phyloP scores from a whole-genome alignment of 2,329 filamentous ascomycete genomes.

The Fusarium domesticum region DNA sequence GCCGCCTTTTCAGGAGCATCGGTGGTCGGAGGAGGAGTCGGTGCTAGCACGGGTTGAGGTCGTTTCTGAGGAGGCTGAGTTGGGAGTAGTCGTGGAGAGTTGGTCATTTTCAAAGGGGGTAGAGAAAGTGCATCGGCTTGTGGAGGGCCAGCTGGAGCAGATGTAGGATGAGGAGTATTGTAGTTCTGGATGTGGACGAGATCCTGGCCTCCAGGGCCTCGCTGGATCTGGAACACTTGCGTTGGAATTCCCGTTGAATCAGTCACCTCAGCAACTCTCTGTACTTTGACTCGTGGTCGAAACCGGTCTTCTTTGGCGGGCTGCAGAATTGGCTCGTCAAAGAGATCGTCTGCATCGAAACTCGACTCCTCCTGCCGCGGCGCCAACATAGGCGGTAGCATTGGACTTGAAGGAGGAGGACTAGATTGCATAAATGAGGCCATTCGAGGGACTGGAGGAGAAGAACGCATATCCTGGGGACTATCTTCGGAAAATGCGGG shows the following conservation, averaged over 20 bases:
- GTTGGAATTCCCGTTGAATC: slow-evolving; percentile 38
- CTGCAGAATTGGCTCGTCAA: slow-evolving; percentile 58
- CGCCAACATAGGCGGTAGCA: slow-evolving; percentile 61
- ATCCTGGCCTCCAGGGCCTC: slow-evolving; percentile 35
- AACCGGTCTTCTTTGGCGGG: slow-evolving; percentile 36
- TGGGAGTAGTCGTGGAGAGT: slow-evolving; percentile 8
- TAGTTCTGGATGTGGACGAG: slow-evolving; percentile 37
- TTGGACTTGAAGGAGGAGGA: slow-evolving; percentile 76
- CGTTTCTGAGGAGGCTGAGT: slow-evolving; percentile 19
- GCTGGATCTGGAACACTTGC: slow-evolving; percentile 44
- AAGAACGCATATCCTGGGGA: slow-evolving; percentile 81
- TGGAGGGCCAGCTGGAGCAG: slow-evolving; percentile 18
- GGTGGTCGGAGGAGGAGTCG: slow-evolving; percentile 41
- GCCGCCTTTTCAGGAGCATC: slow-evolving; percentile 35
- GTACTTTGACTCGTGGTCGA: slow-evolving; percentile 15
- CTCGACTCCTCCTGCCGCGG: slow-evolving; percentile 70
- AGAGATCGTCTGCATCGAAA: slow-evolving; percentile 67
- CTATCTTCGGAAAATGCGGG: slow-evolving; percentile 61
- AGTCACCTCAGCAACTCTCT: slow-evolving; percentile 31
- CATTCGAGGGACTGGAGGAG: slow-evolving; percentile 73
- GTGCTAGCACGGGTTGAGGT: slow-evolving; percentile 26
- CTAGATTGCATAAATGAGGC: slow-evolving; percentile 54
- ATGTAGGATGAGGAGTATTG: slow-evolving; percentile 30
- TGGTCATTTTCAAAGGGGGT: slow-evolving; percentile 25
- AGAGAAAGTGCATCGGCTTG: slow-evolving; percentile 22